Evolutionary conservation across 345 rosid genomes (phyloP), one percentile per base, ranked within the genome.

Genomic region (Euphorbia peplus): DNA sequence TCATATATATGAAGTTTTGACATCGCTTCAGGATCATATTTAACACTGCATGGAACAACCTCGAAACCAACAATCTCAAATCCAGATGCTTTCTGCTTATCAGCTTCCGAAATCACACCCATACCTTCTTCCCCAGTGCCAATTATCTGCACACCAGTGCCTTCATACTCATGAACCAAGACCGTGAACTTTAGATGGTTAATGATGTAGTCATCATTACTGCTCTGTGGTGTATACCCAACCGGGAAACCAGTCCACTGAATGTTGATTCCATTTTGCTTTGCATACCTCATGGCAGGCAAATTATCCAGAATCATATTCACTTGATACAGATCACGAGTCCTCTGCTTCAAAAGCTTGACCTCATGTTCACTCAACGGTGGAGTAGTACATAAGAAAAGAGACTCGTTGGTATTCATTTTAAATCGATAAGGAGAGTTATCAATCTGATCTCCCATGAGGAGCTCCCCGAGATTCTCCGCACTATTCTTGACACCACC

Each of bases 371-470:
- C 87, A 56, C 74, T 88, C 80, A 88, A 57, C 5, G 84, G 79
- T 13, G 59, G 59, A 0, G 91, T 90, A 48, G 86, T 90, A 64
- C 96, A 90, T 39, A 90, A 87, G 75, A 79, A 90, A 58, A 88
- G 73, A 61, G 91, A 80, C 78, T 90, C 96, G 21, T 88, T 88
- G 15, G 77, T 63, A 70, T 88, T 87, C 87, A 90, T 90, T 41
- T 71, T 83, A 74, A 90, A 90, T 82, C 83, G 69, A 68, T 90
- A 90, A 4, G 96, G 88, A 3, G 96, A 87, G 84, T 90, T 90
- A 73, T 87, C 96, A 58, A 90, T 90, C 83, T 90, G 93, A 83
- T 90, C 96, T 67, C 96, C 96, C 93, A 90, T 86, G 26, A 90
- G 90, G 61, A 87, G 91, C 76, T 90, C 93, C 24, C 96, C 96